Evolutionary conservation across 202 grass and related monocot genomes (phyloP).

Genomic region (Carex sylvatica): DNA sequence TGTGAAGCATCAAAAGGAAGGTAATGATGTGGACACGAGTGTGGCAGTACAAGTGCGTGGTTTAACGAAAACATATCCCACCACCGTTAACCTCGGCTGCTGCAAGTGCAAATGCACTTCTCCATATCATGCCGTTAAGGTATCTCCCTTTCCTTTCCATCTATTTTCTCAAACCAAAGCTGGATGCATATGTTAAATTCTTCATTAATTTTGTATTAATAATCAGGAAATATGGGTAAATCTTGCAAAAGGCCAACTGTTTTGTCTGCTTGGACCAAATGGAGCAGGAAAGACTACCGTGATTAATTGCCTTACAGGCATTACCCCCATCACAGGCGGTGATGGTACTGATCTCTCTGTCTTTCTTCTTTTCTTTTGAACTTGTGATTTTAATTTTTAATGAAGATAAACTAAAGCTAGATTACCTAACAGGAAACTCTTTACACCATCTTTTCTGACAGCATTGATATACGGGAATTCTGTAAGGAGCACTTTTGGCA

Average conservation of each 20-base stretch:
- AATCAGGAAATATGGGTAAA: conserved; percentile 94
- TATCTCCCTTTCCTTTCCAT: too few species aligned
- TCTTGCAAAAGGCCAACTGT: conserved; percentile 79
- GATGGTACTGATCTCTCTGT: too few species aligned
- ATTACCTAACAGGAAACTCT: too few species aligned
- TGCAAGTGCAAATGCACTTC: conserved; percentile 59
- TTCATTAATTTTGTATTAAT: conserved; percentile 12
- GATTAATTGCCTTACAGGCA: conserved; percentile 88
- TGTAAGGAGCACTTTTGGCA: conserved; percentile 64
- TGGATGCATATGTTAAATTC: neutral
- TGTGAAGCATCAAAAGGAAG: conserved; percentile 47
- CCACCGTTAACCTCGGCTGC: conserved; percentile 37
- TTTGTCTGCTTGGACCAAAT: conserved; percentile 90
- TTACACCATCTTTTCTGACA: conserved; percentile 36
- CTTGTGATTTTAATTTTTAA: too few species aligned
- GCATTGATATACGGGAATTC: conserved; percentile 85
- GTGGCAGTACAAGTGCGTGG: conserved; percentile 75
- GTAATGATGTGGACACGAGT: too few species aligned
- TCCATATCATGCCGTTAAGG: conserved; percentile 90
- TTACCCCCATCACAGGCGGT: conserved; percentile 83
- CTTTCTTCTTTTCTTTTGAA: too few species aligned
- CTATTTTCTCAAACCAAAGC: neutral
- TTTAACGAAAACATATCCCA: conserved; percentile 75
- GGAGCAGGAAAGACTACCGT: conserved; percentile 93
- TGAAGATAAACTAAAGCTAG: too few species aligned